Evolutionary conservation across 306 rosid genomes (phyloP).

Genomic region (Geum urbanum): DNA sequence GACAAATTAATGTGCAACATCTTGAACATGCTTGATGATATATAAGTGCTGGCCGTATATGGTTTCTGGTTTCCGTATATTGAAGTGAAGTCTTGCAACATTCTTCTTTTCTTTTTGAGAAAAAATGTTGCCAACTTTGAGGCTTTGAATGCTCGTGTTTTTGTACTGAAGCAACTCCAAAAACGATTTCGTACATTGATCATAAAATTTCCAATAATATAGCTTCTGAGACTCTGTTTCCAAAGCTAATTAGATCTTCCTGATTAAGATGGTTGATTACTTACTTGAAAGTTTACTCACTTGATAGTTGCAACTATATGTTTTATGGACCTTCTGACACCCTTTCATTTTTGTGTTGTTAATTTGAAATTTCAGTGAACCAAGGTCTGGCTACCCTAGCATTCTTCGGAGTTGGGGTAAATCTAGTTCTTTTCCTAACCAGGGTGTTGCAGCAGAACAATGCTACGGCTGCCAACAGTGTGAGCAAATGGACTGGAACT

Average conservation of each 20-base stretch:
- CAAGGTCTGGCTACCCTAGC: slow-evolving; percentile 91
- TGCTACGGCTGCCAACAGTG: slow-evolving; percentile 85
- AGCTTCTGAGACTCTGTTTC: neutral
- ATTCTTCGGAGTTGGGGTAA: slow-evolving; percentile 90
- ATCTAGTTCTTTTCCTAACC: slow-evolving; percentile 81
- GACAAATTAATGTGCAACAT: neutral
- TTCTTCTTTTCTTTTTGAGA: too few relatives aligned
- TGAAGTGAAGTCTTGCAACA: neutral
- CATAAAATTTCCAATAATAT: neutral
- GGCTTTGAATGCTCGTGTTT: neutral
- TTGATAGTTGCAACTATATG: neutral
- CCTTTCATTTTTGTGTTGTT: slow-evolving; percentile 7
- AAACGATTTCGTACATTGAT: neutral
- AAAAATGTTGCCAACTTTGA: too few relatives aligned
- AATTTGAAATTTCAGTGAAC: slow-evolving; percentile 60
- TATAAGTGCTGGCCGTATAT: neutral
- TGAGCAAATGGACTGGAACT: slow-evolving; percentile 97
- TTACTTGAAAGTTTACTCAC: neutral
- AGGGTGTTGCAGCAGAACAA: slow-evolving; percentile 76
- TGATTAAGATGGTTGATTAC: neutral
- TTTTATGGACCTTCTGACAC: slow-evolving; percentile 22
- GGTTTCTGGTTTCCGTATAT: neutral
- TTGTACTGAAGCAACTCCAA: neutral
- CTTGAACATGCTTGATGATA: slow-evolving; percentile 7
- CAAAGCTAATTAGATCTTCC: neutral